Conservation (phyloP, 2,329 filamentous ascomycete species). For the Chrysoporthe austroafricana region DNA sequence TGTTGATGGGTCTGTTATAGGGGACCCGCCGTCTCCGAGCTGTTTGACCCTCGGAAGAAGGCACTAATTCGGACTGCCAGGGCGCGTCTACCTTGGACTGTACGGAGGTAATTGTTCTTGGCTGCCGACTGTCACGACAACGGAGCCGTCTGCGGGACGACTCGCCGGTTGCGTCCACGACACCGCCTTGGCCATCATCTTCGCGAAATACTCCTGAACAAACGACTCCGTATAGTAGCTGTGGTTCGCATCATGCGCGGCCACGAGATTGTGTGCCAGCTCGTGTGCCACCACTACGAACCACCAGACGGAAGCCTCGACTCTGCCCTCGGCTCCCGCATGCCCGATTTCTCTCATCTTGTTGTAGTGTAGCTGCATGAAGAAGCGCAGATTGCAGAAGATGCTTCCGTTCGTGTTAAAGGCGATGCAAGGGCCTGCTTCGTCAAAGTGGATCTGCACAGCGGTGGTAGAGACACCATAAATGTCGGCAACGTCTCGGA, state of each 20-base stretch:
- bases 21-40: background rate
- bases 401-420: slow-evolving; percentile 88
- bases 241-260: slow-evolving; percentile 76
- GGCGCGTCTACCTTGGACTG: slow-evolving; percentile 5
- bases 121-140: slow-evolving; percentile 11
- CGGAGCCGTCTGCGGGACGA: background rate
- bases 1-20: too few species aligned
- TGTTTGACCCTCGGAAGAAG: background rate
- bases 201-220: slow-evolving; percentile 75
- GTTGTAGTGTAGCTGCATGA: slow-evolving; percentile 73
- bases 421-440: slow-evolving; percentile 78
- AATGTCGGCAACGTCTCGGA: slow-evolving; percentile 70
- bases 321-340: slow-evolving; percentile 43
- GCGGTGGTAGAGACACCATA: slow-evolving; percentile 72
- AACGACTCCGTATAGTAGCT: slow-evolving; percentile 85
- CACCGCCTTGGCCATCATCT: slow-evolving; percentile 63
- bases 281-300: slow-evolving; percentile 96
- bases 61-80: background rate
- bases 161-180: slow-evolving; percentile 37
- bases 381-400: slow-evolving; percentile 93
- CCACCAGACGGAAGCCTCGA: slow-evolving; percentile 83
- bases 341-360: slow-evolving; percentile 40
- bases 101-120: slow-evolving; percentile 28
- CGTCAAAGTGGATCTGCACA: slow-evolving; percentile 88
- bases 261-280: slow-evolving; percentile 89